phyloP scores from a whole-genome alignment of 257 asterid species.

The Oldenlandia corymbosa region DNA sequence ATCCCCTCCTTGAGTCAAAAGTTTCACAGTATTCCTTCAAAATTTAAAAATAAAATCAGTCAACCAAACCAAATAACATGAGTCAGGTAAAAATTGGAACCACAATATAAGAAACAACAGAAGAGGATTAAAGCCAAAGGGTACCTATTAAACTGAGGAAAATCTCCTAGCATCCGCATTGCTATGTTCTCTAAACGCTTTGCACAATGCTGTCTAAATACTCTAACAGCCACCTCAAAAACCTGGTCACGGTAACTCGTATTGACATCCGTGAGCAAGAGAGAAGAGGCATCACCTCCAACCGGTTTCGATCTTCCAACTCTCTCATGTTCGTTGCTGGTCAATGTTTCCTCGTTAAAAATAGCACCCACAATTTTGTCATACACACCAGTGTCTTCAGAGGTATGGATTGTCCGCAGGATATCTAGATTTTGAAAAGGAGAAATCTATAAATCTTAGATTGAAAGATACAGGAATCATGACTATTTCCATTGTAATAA shows the following conservation, averaged over 20 bases:
- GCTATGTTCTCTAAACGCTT: slow-evolving; percentile 81
- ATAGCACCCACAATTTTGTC: slow-evolving; percentile 77
- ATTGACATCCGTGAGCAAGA: slow-evolving; percentile 51
- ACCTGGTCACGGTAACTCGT: slow-evolving; percentile 62
- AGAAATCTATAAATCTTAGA: slow-evolving; percentile 10
- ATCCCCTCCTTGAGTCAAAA: slow-evolving; percentile 89
- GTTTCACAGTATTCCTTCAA: slow-evolving; percentile 60
- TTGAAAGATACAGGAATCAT: not conserved
- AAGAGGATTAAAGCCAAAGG: not conserved
- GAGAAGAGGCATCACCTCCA: slow-evolving; percentile 51
- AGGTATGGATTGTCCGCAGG: slow-evolving; percentile 65
- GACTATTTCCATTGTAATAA: not conserved
- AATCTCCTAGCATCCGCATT: slow-evolving; percentile 64
- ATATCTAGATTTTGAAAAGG: slow-evolving; percentile 50
- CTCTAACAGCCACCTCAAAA: slow-evolving; percentile 53
- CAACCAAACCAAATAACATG: slow-evolving; percentile 15
- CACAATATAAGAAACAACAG: slow-evolving; percentile 3
- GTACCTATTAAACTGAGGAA: slow-evolving; percentile 55
- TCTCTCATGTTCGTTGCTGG: slow-evolving; percentile 44
- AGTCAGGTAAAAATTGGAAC: not conserved
- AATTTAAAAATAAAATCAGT: slow-evolving; percentile 14
- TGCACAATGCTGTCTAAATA: slow-evolving; percentile 77
- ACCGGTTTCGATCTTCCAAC: slow-evolving; percentile 48
- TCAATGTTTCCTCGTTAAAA: slow-evolving; percentile 61
- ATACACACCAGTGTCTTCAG: slow-evolving; percentile 67